Conservation (phyloP, 805 yeast genomes). For the Starmerella etchellsii region DNA sequence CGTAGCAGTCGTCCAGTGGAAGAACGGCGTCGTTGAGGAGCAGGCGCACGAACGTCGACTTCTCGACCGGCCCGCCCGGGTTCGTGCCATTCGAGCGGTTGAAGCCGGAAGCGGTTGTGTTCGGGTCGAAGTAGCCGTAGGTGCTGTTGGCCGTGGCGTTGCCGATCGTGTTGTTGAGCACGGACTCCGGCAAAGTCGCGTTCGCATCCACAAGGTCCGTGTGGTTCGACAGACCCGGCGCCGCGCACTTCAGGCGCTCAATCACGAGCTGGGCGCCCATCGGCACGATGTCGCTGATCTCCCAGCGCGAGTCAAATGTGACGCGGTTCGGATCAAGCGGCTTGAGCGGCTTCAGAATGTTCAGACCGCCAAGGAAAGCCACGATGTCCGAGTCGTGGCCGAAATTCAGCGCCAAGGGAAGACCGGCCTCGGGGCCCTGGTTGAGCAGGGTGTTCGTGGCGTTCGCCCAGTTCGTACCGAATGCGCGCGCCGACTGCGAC, state of each 20-base stretch:
- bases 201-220: conserved; percentile 10
- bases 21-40: conserved; percentile 43
- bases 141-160: not conserved
- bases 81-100: not conserved
- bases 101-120: not conserved
- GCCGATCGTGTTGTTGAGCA: not conserved
- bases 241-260: conserved; percentile 30
- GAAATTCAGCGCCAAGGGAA: conserved; percentile 35
- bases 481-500: conserved; percentile 19
- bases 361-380: conserved; percentile 37
- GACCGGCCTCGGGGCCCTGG: conserved; percentile 25
- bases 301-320: conserved; percentile 38
- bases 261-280: conserved; percentile 25
- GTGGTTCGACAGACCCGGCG: conserved; percentile 11
- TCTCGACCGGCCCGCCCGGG: not conserved
- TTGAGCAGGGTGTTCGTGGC: conserved; percentile 37
- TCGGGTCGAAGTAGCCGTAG: conserved; percentile 2
- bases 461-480: conserved; percentile 37
- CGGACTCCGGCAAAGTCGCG: conserved; percentile 10
- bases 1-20: conserved; percentile 36
- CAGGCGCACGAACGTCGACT: conserved; percentile 34
- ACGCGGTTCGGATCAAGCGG: conserved; percentile 33
- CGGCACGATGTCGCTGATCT: conserved; percentile 31
- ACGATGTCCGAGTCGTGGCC: conserved; percentile 50
- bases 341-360: conserved; percentile 32